Percentiles rank a stretch among this genome's conserved stretches.
Evolutionary conservation across 208 protist genomes (phyloP).

Genomic region (Zelonia costaricensis): DNA sequence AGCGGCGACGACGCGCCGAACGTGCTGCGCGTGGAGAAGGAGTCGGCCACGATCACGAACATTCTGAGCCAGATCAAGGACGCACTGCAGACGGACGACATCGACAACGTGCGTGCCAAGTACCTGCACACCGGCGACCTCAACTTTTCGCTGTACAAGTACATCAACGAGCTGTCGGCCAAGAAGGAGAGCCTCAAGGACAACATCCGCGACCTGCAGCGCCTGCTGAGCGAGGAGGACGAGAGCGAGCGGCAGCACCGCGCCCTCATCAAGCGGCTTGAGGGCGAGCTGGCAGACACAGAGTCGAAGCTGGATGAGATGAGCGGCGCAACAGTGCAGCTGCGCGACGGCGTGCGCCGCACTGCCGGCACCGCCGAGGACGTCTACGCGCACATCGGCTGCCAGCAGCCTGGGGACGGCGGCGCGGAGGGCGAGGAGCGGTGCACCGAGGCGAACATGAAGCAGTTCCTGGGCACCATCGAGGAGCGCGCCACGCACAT

Average conservation of each 20-base stretch:
- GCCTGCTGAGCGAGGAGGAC: constrained; percentile 83
- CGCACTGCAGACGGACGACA: constrained; percentile 77
- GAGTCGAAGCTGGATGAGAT: constrained; percentile 83
- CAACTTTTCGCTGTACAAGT: constrained; percentile 97
- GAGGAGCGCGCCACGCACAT: constrained; percentile 88
- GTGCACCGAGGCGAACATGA: constrained; percentile 89
- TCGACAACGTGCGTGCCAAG: constrained; percentile 79
- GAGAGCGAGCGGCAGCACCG: constrained; percentile 74
- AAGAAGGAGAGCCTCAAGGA: constrained; percentile 89
- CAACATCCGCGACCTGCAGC: constrained; percentile 82
- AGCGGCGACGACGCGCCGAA: constrained; percentile 27
- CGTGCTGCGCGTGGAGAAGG: constrained; percentile 46
- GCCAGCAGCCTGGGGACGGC: constrained; percentile 29
- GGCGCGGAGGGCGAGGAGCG: constrained; percentile 22
- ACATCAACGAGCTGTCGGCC: constrained; percentile 94
- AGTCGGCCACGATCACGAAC: constrained; percentile 63
- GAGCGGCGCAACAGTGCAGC: constrained; percentile 37
- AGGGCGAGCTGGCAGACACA: constrained; percentile 85
- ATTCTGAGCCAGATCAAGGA: constrained; percentile 84
- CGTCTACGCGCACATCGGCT: constrained; percentile 76
- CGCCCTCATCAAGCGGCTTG: constrained; percentile 84
- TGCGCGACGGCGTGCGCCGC: constrained; percentile 62
- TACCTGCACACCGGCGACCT: constrained; percentile 92
- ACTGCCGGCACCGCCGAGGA: constrained; percentile 79
- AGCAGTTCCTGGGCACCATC: constrained; percentile 88